Conservation (phyloP, 2,329 filamentous ascomycete genomes). For the Fusarium sp. region DNA sequence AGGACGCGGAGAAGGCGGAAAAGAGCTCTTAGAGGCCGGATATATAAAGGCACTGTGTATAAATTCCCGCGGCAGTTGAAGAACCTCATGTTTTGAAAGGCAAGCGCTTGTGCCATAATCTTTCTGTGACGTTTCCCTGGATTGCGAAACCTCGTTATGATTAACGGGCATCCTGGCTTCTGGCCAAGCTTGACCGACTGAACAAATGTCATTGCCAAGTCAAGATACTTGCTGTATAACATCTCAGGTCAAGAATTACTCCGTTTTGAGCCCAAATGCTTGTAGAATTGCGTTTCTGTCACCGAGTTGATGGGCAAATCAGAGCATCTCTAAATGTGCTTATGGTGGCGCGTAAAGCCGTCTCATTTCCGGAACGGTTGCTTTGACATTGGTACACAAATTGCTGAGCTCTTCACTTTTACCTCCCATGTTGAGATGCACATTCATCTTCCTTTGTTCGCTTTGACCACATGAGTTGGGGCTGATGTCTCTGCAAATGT, state of each 20-base stretch:
- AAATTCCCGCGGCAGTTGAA: conserved; percentile 38
- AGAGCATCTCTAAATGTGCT: conserved; percentile 27
- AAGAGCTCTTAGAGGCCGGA: conserved; percentile 37
- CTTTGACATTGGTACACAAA: neutral
- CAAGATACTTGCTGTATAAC: neutral
- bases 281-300: neutral
- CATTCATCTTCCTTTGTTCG: neutral
- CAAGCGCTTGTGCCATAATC: neutral
- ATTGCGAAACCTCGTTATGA: neutral
- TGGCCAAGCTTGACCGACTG: neutral
- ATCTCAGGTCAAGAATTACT: neutral
- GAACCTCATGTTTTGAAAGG: conserved; percentile 22
- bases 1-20: conserved; percentile 49
- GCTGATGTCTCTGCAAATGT: neutral
- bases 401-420: neutral
- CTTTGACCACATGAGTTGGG: neutral
- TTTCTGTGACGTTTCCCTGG: neutral
- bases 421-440: neutral
- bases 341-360: conserved; percentile 17
- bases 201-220: neutral
- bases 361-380: conserved; percentile 1
- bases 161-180: neutral
- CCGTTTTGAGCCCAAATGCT: neutral
- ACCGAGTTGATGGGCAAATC: conserved; percentile 17
- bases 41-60: conserved; percentile 36